Conservation (phyloP, 2,329 filamentous ascomycete genomes). For the Diplodia mutila region DNA sequence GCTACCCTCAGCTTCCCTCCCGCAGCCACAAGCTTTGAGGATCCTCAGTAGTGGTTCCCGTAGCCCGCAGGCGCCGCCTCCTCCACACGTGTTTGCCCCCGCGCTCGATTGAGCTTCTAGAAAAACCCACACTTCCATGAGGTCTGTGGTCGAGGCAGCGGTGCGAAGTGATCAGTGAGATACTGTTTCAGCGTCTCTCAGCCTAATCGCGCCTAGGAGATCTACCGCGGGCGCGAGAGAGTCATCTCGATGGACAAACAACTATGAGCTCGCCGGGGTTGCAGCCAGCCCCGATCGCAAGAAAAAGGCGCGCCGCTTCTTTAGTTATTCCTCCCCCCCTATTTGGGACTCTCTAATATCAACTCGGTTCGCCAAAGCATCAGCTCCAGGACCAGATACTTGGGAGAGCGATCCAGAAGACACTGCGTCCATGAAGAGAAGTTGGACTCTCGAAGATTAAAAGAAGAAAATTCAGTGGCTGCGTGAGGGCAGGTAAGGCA, state of each 20-base stretch:
- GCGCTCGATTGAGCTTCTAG: slow-evolving; percentile 6
- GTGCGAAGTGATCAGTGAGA: not conserved
- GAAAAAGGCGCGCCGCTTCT: not conserved
- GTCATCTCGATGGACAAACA: not conserved
- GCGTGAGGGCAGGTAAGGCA: not conserved
- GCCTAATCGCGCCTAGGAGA: not conserved
- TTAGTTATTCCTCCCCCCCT: no score
- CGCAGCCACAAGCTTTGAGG: slow-evolving; percentile 12
- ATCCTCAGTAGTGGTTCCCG: slow-evolving; percentile 4
- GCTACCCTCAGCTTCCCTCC: not conserved
- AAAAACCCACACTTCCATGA: not conserved
- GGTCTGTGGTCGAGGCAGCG: not conserved
- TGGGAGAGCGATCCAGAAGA: not conserved
- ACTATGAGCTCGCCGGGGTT: not conserved
- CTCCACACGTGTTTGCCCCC: not conserved
- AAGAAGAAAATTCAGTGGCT: not conserved
- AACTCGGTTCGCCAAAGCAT: no score
- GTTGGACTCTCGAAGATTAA: not conserved
- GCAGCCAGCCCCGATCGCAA: not conserved
- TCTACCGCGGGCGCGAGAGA: not conserved
- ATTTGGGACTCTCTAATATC: no score
- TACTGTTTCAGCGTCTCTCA: not conserved
- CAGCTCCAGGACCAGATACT: no score
- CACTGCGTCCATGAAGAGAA: not conserved
- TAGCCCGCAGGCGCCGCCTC: slow-evolving; percentile 9